Base-by-base conservation (phyloP, 352 stramenopile species). In the Globisporangium paroecandrum region DNA sequence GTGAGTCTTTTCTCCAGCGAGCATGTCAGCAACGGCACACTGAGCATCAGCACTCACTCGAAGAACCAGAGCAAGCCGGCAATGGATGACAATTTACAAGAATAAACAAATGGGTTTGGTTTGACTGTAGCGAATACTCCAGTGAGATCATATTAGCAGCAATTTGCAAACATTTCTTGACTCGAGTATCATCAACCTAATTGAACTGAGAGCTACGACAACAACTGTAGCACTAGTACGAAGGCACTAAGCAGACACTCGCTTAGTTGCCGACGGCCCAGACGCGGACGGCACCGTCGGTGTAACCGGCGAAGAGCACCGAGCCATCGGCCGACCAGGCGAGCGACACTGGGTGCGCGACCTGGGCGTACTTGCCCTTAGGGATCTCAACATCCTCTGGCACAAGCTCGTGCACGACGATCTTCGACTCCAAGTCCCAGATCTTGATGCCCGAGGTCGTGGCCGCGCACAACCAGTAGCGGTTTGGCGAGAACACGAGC, bases 391-490 rank as follows among this genome's bases (percentile, higher is more conserved):
- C 90, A 32, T 71, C 58, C 69, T 98, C 93, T 5, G 96, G 95
- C 67, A 90, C 82, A 69, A 99, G 82, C 72, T 99, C 98, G 81
- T 99, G 97, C 51, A 99, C 97, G 25, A 99, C 88, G 69, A 98
- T 87, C 96, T 99, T 99, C 64, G 87, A 98, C 85, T 99, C 98
- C 41, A 99, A 89, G 81, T 99, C 98, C 98, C 98, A 99, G 86
- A 99, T 99, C 93, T 99, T 99, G 89, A 99, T 99, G 81, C 89
- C 89, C 65, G 97, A 95, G 63, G 97, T 97, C 41, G 98, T 99
- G 68, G 98, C 98, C 58, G 98, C 98, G 85, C 97, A 99, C 69
- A 99, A 85, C 98, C 98, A 99, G 94, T 99, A 99, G 66, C 98
- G 95, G 92, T 99, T 99, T 66, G 98, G 98, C 69, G 95, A 99